phyloP scores from a whole-genome alignment of 495 filamentous ascomycete species.

The Trichoderma orchidacearum region DNA sequence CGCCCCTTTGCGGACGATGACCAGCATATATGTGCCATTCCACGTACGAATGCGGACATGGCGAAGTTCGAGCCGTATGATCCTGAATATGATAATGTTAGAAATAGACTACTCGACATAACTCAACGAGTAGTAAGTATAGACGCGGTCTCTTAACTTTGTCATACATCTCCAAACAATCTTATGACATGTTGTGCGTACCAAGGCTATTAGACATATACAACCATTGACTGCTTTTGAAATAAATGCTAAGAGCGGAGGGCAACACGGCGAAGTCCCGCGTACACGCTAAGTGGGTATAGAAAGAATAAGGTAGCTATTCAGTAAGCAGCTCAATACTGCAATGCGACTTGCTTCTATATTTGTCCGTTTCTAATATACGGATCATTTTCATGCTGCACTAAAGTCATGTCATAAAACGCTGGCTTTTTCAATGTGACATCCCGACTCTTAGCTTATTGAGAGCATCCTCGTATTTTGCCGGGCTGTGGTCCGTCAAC shows the following conservation, averaged over 20 bases:
- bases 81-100: background rate
- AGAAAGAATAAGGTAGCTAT: too few relatives aligned
- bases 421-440: constrained; percentile 10
- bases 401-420: background rate
- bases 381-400: background rate
- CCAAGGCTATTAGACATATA: too few relatives aligned
- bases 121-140: background rate
- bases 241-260: too few relatives aligned
- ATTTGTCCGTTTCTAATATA: too few relatives aligned
- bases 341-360: too few relatives aligned
- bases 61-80: background rate
- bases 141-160: too few relatives aligned
- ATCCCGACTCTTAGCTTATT: constrained; percentile 23
- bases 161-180: too few relatives aligned
- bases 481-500: constrained; percentile 68
- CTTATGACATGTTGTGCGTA: too few relatives aligned
- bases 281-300: too few relatives aligned
- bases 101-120: background rate
- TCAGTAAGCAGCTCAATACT: too few relatives aligned
- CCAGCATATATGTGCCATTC: background rate
- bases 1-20: background rate
- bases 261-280: too few relatives aligned
- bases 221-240: too few relatives aligned
- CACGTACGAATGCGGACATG: background rate
- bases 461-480: constrained; percentile 48